Percentiles rank a stretch among this genome's conserved stretches.
phyloP scores from a whole-genome alignment of 139 green algal genomes.

The Cymbomonas tetramitiformis region DNA sequence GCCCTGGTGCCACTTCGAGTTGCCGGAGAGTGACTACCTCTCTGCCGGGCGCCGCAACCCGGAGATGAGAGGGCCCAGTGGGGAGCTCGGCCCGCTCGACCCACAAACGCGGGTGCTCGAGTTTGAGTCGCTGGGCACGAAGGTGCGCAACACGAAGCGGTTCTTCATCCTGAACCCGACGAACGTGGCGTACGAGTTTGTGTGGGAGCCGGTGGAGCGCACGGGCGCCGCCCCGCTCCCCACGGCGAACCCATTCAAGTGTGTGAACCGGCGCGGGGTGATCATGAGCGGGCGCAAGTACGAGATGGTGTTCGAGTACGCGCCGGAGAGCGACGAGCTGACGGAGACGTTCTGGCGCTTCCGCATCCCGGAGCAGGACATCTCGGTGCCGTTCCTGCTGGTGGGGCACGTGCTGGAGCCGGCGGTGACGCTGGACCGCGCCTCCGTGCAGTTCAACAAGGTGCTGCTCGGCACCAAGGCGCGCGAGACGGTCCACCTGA shows the following conservation, averaged over 20 bases:
- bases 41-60: conserved; percentile 35
- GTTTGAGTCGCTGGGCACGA: conserved; percentile 46
- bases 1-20: conserved; percentile 68
- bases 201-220: conserved; percentile 32
- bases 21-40: conserved; percentile 52
- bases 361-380: conserved; percentile 45
- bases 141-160: conserved; percentile 50
- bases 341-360: conserved; percentile 62
- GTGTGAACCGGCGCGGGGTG: conserved; percentile 26
- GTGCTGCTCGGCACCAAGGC: conserved; percentile 10
- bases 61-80: conserved; percentile 36
- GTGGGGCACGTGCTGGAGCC: conserved; percentile 52
- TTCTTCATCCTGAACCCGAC: conserved; percentile 73
- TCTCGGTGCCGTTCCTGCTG: conserved; percentile 52
- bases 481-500: conserved; percentile 28
- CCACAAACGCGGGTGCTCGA: conserved; percentile 51
- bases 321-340: conserved; percentile 24
- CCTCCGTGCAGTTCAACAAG: conserved; percentile 52
- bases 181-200: conserved; percentile 56
- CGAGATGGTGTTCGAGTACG: conserved; percentile 72
- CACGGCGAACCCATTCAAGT: conserved; percentile 12
- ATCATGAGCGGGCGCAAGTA: conserved; percentile 42
- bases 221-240: neutral
- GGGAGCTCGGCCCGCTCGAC: conserved; percentile 41
- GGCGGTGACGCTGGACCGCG: conserved; percentile 44